Conservation (phyloP, 2,329 filamentous ascomycete genomes). For the Monosporascus sp. region DNA sequence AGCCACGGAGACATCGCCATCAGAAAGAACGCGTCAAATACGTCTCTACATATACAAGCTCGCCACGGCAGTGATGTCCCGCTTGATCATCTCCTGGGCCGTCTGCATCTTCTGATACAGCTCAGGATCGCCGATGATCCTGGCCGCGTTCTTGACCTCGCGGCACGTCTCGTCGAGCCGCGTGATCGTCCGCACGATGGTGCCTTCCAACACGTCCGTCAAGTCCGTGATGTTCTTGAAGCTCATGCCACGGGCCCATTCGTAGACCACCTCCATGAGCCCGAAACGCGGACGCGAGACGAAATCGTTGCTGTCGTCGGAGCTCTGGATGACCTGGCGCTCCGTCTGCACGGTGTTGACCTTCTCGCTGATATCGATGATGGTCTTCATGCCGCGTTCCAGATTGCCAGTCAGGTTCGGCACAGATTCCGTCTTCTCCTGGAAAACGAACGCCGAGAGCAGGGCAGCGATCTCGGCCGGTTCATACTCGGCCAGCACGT, state of each 20-base stretch:
- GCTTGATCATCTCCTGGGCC: conserved; percentile 95
- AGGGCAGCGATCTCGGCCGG: conserved; percentile 94
- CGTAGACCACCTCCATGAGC: conserved; percentile 94
- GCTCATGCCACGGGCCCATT: conserved; percentile 96
- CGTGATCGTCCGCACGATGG: conserved; percentile 92
- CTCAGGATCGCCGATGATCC: conserved; percentile 89
- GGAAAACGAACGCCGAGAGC: conserved; percentile 92
- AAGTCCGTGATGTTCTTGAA: conserved; percentile 97
- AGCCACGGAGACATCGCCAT: too few relatives aligned
- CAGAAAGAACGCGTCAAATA: not conserved
- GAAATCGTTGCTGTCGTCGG: conserved; percentile 91
- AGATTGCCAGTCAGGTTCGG: conserved; percentile 79
- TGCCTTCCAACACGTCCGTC: conserved; percentile 94
- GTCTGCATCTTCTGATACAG: conserved; percentile 95
- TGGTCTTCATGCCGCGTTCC: conserved; percentile 76
- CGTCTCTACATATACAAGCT: conserved; percentile 74
- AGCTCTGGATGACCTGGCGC: conserved; percentile 85
- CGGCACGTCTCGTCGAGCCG: conserved; percentile 91
- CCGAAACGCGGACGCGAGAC: conserved; percentile 83
- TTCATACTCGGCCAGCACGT: conserved; percentile 90
- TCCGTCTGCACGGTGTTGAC: conserved; percentile 85
- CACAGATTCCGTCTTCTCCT: conserved; percentile 84
- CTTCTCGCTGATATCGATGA: conserved; percentile 85
- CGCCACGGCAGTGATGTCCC: conserved; percentile 87
- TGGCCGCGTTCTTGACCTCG: conserved; percentile 94